Evolutionary conservation across 2,329 filamentous ascomycete genomes (phyloP).

Genomic region (Pseudocercospora vitis): DNA sequence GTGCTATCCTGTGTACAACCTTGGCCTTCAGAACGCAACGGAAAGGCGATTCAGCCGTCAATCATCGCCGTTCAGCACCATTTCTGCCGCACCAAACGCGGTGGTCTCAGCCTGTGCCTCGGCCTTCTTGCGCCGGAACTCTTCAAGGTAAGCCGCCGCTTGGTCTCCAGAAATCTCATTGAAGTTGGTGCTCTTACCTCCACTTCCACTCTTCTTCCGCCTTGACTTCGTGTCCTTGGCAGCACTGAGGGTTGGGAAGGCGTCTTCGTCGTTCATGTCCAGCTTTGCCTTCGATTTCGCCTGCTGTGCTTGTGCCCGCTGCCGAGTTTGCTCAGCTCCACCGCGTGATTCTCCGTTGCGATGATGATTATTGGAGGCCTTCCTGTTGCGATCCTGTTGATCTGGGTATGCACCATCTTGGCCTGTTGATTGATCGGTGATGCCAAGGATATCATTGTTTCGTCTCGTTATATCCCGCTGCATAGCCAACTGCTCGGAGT

Average conservation of each 20-base stretch:
- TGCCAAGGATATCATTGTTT: conserved; percentile 15
- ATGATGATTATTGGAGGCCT: background rate
- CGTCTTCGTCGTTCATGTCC: conserved; percentile 28
- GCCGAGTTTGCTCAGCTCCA: background rate
- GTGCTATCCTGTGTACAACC: background rate
- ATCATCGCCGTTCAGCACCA: conserved; percentile 29
- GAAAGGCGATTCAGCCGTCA: conserved; percentile 11
- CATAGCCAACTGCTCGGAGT: conserved; percentile 9
- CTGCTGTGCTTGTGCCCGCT: conserved; percentile 6
- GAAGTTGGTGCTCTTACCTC: conserved; percentile 21
- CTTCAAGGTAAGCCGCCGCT: conserved; percentile 29
- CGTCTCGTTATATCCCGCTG: conserved; percentile 7
- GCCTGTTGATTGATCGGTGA: background rate
- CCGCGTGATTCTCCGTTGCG: conserved; percentile 3
- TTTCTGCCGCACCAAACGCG: conserved; percentile 30
- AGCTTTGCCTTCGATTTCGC: conserved; percentile 12
- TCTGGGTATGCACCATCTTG: background rate
- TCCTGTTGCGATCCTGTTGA: conserved; percentile 1
- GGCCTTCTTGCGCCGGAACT: conserved; percentile 32
- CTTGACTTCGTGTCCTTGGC: conserved; percentile 15
- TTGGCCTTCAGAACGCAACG: background rate
- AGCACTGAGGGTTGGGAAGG: conserved; percentile 32
- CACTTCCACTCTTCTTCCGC: conserved; percentile 21
- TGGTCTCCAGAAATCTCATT: conserved; percentile 31
- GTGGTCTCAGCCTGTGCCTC: conserved; percentile 31